Percentiles rank a stretch among this genome's conserved stretches.
Conservation (phyloP, 2,329 filamentous ascomycete species). For the Botrytis porri region DNA sequence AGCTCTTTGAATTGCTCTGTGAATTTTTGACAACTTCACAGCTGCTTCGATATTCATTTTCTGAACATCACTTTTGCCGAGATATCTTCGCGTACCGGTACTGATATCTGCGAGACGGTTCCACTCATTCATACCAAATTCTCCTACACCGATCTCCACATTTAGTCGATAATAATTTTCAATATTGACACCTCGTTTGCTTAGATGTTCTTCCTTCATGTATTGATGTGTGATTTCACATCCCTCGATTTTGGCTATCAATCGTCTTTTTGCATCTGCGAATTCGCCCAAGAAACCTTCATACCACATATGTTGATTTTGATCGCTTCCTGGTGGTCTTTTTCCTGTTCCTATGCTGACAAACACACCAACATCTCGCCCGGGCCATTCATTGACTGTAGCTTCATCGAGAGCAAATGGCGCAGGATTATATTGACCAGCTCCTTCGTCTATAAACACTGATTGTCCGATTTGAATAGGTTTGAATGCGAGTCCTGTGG, state of each 20-base stretch:
- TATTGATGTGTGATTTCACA: conserved; percentile 87
- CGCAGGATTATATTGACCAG: conserved; percentile 87
- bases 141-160: conserved; percentile 90
- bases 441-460: conserved; percentile 88
- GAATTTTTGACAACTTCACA: conserved; percentile 77
- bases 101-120: conserved; percentile 90
- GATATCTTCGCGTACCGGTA: conserved; percentile 82
- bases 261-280: conserved; percentile 77
- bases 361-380: conserved; percentile 87
- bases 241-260: conserved; percentile 91
- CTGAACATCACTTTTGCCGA: conserved; percentile 70
- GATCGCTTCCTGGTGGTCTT: conserved; percentile 64
- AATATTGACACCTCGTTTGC: conserved; percentile 73
- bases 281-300: conserved; percentile 91
- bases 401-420: conserved; percentile 87
- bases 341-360: conserved; percentile 93
- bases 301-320: conserved; percentile 80
- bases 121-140: conserved; percentile 99
- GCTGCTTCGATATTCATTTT: conserved; percentile 73
- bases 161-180: conserved; percentile 97
- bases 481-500: conserved; percentile 91
- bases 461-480: conserved; percentile 92
- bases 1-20: conserved; percentile 59
- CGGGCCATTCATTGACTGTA: conserved; percentile 89
- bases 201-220: conserved; percentile 77